phyloP scores from a whole-genome alignment of 441 rosid species.

The Geranium incanum region DNA sequence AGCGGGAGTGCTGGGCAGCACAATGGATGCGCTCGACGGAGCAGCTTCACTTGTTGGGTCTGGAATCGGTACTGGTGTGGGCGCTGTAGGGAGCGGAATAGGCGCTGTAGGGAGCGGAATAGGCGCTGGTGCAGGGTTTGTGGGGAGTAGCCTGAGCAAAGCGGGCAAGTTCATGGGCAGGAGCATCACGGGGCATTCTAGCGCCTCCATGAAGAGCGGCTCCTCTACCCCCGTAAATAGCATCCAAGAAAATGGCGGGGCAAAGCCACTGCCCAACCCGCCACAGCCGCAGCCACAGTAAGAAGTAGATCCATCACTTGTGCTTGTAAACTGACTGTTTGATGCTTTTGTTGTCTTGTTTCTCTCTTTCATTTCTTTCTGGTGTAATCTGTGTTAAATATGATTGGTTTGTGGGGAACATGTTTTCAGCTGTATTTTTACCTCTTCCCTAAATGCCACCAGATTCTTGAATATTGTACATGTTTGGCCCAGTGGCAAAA shows the following conservation, averaged over 20 bases:
- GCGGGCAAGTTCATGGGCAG: constrained; percentile 92
- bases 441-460: too few species aligned
- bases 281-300: too few species aligned
- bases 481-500: too few species aligned
- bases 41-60: constrained; percentile 52
- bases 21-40: constrained; percentile 73
- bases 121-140: constrained; percentile 62
- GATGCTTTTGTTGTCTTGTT: too few species aligned
- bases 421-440: too few species aligned
- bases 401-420: too few species aligned
- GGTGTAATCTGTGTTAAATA: too few species aligned
- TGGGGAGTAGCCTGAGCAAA: constrained; percentile 67
- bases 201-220: constrained; percentile 46
- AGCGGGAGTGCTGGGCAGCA: constrained; percentile 86
- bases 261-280: constrained; percentile 29
- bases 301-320: too few species aligned
- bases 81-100: constrained; percentile 53
- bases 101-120: constrained; percentile 59
- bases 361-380: too few species aligned
- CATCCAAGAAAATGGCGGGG: constrained; percentile 52
- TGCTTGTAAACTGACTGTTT: too few species aligned
- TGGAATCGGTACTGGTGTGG: constrained; percentile 38
- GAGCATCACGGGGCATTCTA: constrained; percentile 69
- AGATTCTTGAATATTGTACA: too few species aligned
- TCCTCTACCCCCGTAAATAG: constrained; percentile 52